A percentile compares a stretch with the other conserved stretches of the same genome.
phyloP scores from a whole-genome alignment of 1,139 yeast genomes.

The Starmera stellimalicola region DNA sequence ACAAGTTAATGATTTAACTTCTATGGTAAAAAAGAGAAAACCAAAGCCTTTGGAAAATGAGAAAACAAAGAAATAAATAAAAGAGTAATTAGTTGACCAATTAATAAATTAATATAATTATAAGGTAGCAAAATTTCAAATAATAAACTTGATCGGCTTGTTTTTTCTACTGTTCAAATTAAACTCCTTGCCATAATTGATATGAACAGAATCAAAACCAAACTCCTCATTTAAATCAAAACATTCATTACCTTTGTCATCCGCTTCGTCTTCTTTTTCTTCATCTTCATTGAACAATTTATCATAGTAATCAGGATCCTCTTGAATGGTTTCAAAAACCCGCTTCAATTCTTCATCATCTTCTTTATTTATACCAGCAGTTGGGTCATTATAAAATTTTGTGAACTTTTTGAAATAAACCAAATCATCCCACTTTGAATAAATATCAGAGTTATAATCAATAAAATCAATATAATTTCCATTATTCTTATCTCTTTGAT shows the following conservation, averaged over 20 bases:
- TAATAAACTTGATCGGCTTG: background rate
- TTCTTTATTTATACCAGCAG: slow-evolving; percentile 5
- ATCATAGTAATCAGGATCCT: slow-evolving; percentile 1
- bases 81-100: slow-evolving; percentile 2
- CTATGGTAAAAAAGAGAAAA: slow-evolving; percentile 46
- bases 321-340: slow-evolving; percentile 2
- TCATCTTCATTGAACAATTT: slow-evolving; percentile 2
- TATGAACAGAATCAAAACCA: slow-evolving; percentile 12
- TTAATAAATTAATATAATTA: too few relatives aligned
- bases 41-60: slow-evolving; percentile 11
- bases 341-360: slow-evolving; percentile 4
- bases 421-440: slow-evolving; percentile 10
- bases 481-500: slow-evolving; percentile 4
- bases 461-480: slow-evolving; percentile 5
- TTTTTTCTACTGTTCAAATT: background rate
- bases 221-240: slow-evolving; percentile 14
- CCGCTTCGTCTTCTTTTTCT: slow-evolving; percentile 1
- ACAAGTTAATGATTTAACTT: slow-evolving; percentile 51
- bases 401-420: slow-evolving; percentile 13
- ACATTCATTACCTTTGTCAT: slow-evolving; percentile 2
- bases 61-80: slow-evolving; percentile 14
- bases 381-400: slow-evolving; percentile 5
- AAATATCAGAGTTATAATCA: slow-evolving; percentile 5
- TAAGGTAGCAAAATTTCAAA: background rate
- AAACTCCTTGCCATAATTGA: slow-evolving; percentile 1